Evolutionary conservation across 1,284 basidiomycete genomes (phyloP), one percentile per base, ranked within the genome.

Genomic region (Heterobasidion irregulare): DNA sequence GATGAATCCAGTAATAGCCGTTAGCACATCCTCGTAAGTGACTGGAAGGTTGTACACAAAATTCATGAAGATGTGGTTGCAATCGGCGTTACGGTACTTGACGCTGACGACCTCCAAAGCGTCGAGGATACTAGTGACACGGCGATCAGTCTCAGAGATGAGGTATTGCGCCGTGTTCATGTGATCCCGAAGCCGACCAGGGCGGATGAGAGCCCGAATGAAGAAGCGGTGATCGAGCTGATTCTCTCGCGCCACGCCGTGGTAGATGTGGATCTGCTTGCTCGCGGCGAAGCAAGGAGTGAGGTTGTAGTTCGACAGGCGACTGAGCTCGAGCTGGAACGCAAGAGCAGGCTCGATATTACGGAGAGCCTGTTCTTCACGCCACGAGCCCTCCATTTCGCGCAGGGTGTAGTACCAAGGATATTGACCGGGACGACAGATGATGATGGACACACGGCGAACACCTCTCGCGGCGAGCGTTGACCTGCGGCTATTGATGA

Each of bases 321-420:
- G 91, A 70, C 89, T 90, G 56, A 99, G 86, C 72, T 99, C 97
- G 53, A 99, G 83, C 75, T 99, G 97, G 83, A 94, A 99, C 41
- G 97, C 97, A 52, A 99, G 80, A 43, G 97, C 97, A 33, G 97
- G 97, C 70, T 99, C 97, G 61, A 98, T 94, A 77, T 99, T 98
- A 70, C 96, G 89, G 68, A 99, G 97, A 10, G 94, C 88, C 68
- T 93, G 85, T 71, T 98, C 94, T 79, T 99, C 97, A 58, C 78
- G 82, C 97, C 97, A 99, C 15, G 70, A 69, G 32, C 84, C 87
- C 50, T 83, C 76, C 64, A 81, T 78, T 56, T 86, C 81, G 59
- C 97, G 90, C 48, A 98, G 75, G 49, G 97, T 99, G 75, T 89
- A 92, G 78, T 96, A 99, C 66, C 90, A 85, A 8, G 97, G 97